Base-by-base conservation (phyloP, 1,284 basidiomycete genomes). In the Ceratobasidium theobromae region DNA sequence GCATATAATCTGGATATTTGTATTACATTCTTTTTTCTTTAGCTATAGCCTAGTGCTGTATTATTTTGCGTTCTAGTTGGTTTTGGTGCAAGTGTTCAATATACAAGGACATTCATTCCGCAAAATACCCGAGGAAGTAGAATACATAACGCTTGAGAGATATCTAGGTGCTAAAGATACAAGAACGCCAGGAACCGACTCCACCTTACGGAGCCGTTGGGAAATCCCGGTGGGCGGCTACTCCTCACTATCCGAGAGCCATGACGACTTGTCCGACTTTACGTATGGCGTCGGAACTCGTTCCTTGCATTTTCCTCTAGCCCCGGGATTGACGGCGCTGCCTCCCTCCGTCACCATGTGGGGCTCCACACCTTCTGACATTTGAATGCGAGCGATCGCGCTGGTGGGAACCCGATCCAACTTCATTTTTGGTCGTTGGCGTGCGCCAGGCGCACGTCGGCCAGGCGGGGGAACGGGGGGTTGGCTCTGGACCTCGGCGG, bases 221-320 rank as follows among this genome's bases (percentile, higher is more conserved):
- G n/a, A n/a, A n/a, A n/a, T n/a, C n/a, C n/a, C n/a, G n/a, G n/a
- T n/a, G n/a, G n/a, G n/a, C n/a, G n/a, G n/a, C 45, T 55, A 60
- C 45, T 60, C 57, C 12, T 60, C 57, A 32, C 27, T 28, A 32
- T 60, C 57, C 23, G 57, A 60, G 11, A 60, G 25, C 57, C 57
- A 60, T 1, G 27, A 21, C 23, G 18, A 23, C 57, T 60, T 60
- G 57, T 60, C 57, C 28, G 57, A 60, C 45, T 60, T 60, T 41
- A 60, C 57, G 45, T 60, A 60, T 45, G 57, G 57, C 14, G 57
- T 60, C 25, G 32, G 57, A 28, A 60, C 57, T 21, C 57, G 57
- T 14, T 43, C 12, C 30, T 60, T 60, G 57, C 57, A 60, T 38
- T 60, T 60, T 2, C 43, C 32, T 21, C 21, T 28, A 2, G 43